Evolutionary conservation across 2,329 filamentous ascomycete genomes (phyloP), one percentile per base, ranked within the genome.

Genomic region (Drechslerella stenobrocha): DNA sequence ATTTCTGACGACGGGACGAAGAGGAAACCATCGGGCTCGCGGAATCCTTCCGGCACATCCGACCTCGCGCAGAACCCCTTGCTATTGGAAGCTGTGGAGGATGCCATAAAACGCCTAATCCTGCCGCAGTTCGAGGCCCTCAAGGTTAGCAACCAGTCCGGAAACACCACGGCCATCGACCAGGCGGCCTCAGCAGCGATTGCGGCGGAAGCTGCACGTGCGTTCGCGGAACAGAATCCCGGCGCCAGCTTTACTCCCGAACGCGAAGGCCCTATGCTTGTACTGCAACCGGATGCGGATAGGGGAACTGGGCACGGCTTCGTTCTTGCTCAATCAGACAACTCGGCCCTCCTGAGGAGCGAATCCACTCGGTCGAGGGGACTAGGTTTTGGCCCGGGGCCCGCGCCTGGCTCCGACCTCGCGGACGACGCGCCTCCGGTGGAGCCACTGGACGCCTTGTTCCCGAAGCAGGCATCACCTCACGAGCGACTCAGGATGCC

Each of bases 31-130:
- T 85, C 40, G 76, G 34, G 44, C 30, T 48, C 52, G 28, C 59
- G 70, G 11, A 70, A 72, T 37, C 20, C 69, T 20, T 70, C 70
- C 24, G 70, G 67, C 35, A 63, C 64, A 20, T 67, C 61, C 11
- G 89, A 89, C 2, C 92, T 89, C 0, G 89, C 95, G 75, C 95
- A 95, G 77, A 96, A 96, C 73, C 91, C 91, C 0, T 93, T 90
- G 74, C 79, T 96, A 1, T 81, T 96, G 1, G 89, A 93, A 73
- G 93, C 90, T 0, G 91, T 96, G 2, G 91, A 96, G 77, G 90
- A 96, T 77, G 90, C 90, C 11, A 95, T 96, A 74, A 86, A 90
- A 70, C 84, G 90, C 48, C 81, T 96, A 50, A 95, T 96, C 53
- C 78, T 98, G 1, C 93, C 93, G 0, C 92, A 98, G 76, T 81